These are phyloP conservation scores for Macrotyloma uniflorum DNA, from an alignment of 306 rosid genomes.

Conservation along the genomic window DNA sequence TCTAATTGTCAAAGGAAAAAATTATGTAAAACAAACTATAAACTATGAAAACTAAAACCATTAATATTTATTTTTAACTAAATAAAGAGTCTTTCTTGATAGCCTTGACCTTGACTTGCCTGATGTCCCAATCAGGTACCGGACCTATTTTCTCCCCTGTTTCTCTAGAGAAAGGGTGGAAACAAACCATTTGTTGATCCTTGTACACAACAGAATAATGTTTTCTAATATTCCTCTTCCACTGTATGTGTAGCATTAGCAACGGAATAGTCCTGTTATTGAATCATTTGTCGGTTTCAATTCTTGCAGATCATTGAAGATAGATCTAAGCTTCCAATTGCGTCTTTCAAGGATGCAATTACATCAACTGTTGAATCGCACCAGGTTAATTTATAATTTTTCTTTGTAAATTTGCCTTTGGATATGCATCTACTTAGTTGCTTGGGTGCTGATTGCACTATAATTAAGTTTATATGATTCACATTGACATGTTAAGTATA, in stretches of 20 bases:
- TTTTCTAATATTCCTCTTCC: conserved; percentile 29
- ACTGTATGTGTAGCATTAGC: conserved; percentile 17
- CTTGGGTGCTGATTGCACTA: conserved; percentile 34
- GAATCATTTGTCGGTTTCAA: conserved; percentile 36
- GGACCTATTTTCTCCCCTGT: background rate
- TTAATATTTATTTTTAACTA: background rate
- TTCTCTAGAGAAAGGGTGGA: background rate
- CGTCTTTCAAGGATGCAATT: conserved; percentile 73
- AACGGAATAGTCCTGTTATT: conserved; percentile 25
- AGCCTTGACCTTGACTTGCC: background rate
- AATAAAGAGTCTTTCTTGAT: background rate
- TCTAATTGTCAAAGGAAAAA: too few species aligned
- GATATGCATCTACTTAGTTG: conserved; percentile 11
- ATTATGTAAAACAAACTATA: too few species aligned
- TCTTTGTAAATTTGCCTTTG: conserved; percentile 19
- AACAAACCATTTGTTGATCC: background rate
- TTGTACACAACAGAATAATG: background rate
- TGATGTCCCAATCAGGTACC: background rate
- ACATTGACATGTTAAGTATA: conserved; percentile 31
- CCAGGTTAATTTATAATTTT: conserved; percentile 64
- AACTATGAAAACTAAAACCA: too few species aligned
- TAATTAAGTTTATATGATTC: conserved; percentile 25
- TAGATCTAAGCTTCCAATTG: conserved; percentile 84
- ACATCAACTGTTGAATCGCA: conserved; percentile 74
- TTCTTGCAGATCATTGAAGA: conserved; percentile 54